Conservation (phyloP, 768 basidiomycete species). For the Hericium rajendrae region DNA sequence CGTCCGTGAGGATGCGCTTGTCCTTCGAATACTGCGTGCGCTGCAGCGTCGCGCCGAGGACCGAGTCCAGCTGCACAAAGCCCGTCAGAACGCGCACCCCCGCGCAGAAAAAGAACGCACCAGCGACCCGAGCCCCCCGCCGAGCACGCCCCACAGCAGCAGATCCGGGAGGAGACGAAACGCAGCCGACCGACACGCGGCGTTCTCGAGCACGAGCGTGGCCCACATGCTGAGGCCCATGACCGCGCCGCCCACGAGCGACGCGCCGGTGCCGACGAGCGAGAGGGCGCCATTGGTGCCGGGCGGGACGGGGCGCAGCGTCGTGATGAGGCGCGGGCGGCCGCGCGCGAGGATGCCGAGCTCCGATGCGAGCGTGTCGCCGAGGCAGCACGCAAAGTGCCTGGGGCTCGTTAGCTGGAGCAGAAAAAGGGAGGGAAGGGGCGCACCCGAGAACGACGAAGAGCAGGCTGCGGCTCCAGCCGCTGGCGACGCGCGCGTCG, state of each 20-base stretch:
- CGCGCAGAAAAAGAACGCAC: conserved; percentile 29
- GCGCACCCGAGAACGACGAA: conserved; percentile 59
- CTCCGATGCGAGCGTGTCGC: conserved; percentile 90
- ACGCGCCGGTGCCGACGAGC: conserved; percentile 61
- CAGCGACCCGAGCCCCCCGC: conserved; percentile 74
- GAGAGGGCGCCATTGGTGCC: conserved; percentile 91
- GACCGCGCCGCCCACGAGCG: conserved; percentile 58
- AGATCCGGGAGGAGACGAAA: conserved; percentile 31
- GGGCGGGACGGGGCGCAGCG: conserved; percentile 61
- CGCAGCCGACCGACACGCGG: conserved; percentile 36
- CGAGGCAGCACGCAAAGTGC: conserved; percentile 83
- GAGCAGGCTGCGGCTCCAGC: conserved; percentile 53
- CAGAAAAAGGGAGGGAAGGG: not conserved
- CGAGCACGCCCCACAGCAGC: conserved; percentile 49
- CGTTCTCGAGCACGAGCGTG: conserved; percentile 54
- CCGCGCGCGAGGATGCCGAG: conserved; percentile 74
- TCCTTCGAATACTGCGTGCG: conserved; percentile 60
- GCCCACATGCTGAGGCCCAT: conserved; percentile 57
- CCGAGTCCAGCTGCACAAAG: conserved; percentile 62
- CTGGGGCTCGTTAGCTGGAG: conserved; percentile 26
- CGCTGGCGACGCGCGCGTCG: conserved; percentile 30
- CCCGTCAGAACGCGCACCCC: not conserved
- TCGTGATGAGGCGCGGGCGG: conserved; percentile 72
- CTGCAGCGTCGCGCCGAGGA: conserved; percentile 85
- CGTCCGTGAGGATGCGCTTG: conserved; percentile 57